Evolutionary conservation across 306 rosid species (phyloP), one percentile per base, ranked within the genome.

Genomic region (Cicer bijugum): DNA sequence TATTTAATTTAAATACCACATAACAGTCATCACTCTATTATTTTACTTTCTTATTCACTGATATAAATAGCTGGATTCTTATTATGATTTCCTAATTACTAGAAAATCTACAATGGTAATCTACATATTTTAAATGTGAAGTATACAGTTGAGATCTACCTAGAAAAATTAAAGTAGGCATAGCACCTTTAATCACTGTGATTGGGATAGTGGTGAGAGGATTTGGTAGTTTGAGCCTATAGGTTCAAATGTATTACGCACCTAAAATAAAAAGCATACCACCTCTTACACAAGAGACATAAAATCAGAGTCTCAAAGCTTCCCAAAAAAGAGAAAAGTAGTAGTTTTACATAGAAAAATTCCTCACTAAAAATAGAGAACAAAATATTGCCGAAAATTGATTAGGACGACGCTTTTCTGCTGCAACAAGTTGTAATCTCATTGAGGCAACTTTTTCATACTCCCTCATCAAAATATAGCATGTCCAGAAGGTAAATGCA

Each of bases 361-460:
- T 53, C 67, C 82, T 68, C 23, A 40, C 11, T 48, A 51, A 20
- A 59, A 67, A 78, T 23, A 12, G 43, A 53, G 66, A 69, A 50
- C 73, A 42, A 76, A 55, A 67, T 79, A 12, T 87, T 72, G 91
- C 97, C 67, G 99, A 79, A 75, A 88, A 94, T 80, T 94, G 99
- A 85, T 94, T 91, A 1, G 99, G 89, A 40, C 90, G 91, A 12
- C 97, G 99, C 68, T 70, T 88, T 80, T 82, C 90, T 28, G 89
- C 33, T 47, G 96, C 92, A 84, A 89, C 88, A 87, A 94, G 91
- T 20, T 91, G 88, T 83, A 94, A 80, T 81, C 99, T 86, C 99
- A 91, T 84, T 2, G 71, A 15, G 74, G 99, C 88, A 52, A 94
- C 81, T 64, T 23, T 88, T 69, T 69, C 96, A 84, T 94, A 94